These are phyloP conservation scores for Stentor roeselii DNA, from an alignment of 73 alveolate genomes.

Conservation along the genomic window DNA sequence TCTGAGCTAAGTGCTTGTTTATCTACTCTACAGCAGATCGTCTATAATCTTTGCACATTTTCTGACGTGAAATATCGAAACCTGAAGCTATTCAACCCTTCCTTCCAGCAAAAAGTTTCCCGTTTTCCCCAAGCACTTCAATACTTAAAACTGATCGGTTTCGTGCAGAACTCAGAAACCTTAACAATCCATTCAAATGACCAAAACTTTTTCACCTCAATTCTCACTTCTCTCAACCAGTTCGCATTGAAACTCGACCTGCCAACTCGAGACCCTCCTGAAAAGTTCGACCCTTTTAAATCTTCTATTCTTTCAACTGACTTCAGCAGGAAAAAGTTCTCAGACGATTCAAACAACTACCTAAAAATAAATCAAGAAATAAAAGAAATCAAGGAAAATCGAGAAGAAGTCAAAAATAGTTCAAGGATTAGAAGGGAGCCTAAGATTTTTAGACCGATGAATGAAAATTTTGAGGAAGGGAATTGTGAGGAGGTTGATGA, in stretches of 20 bases:
- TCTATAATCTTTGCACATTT: not conserved
- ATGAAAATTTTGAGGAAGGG: not conserved
- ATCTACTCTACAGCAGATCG: not conserved
- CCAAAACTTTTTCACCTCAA: not conserved
- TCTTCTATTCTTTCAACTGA: not conserved
- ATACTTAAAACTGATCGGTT: not conserved
- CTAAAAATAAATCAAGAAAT: not conserved
- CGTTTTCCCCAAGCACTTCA: not conserved
- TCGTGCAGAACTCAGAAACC: not conserved
- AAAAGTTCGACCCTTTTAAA: not conserved
- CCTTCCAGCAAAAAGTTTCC: not conserved
- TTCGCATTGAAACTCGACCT: not conserved
- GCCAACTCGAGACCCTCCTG: not conserved
- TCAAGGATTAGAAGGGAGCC: not conserved
- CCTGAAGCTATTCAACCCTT: not conserved
- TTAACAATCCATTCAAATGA: not conserved
- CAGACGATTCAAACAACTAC: not conserved
- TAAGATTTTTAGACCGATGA: not conserved
- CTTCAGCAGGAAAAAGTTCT: not conserved
- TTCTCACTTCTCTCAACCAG: not conserved
- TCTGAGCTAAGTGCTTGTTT: not conserved
- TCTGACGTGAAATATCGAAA: not conserved
- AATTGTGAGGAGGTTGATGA: conserved; percentile 8
- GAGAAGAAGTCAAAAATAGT: not conserved
- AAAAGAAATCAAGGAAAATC: not conserved